Percentiles rank a stretch among this genome's conserved stretches.
Evolutionary conservation across 305 asterid genomes (phyloP).

Genomic region (Coffea humblotiana): DNA sequence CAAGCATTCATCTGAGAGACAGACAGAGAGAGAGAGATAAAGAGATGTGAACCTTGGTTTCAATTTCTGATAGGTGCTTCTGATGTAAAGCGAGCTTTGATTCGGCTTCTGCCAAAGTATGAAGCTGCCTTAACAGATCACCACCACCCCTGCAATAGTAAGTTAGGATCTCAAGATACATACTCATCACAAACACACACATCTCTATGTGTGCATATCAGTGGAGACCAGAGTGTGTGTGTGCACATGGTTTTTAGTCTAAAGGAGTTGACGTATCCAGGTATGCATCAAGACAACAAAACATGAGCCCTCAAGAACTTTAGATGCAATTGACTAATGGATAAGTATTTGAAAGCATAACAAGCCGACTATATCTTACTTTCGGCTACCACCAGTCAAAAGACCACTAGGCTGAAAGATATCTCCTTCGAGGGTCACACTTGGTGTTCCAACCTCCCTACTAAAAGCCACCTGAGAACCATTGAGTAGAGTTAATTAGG

Average conservation of each 20-base stretch:
- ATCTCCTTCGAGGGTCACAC: conserved; percentile 88
- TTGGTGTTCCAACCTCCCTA: conserved; percentile 63
- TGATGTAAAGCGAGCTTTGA: conserved; percentile 60
- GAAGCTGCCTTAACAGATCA: conserved; percentile 75
- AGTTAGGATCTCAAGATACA: conserved; percentile 22
- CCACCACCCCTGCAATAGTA: conserved; percentile 87
- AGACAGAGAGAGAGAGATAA: neutral
- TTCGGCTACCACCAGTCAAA: conserved; percentile 97
- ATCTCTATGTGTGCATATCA: neutral
- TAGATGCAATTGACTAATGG: neutral
- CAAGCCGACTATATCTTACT: conserved; percentile 46
- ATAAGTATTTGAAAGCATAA: neutral
- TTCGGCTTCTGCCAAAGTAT: conserved; percentile 82
- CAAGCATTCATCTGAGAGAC: neutral
- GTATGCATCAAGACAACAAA: neutral
- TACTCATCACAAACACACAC: neutral
- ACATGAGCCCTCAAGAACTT: neutral
- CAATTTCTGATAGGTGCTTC: conserved; percentile 59
- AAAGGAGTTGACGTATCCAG: neutral
- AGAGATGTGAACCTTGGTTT: conserved; percentile 58
- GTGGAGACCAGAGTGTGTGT: neutral
- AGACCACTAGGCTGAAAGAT: conserved; percentile 96
- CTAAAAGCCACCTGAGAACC: conserved; percentile 72
- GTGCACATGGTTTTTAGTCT: neutral
- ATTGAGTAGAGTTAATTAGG: conserved; percentile 23